phyloP scores from a whole-genome alignment of 805 yeast species.

The Lachancea fermentati region DNA sequence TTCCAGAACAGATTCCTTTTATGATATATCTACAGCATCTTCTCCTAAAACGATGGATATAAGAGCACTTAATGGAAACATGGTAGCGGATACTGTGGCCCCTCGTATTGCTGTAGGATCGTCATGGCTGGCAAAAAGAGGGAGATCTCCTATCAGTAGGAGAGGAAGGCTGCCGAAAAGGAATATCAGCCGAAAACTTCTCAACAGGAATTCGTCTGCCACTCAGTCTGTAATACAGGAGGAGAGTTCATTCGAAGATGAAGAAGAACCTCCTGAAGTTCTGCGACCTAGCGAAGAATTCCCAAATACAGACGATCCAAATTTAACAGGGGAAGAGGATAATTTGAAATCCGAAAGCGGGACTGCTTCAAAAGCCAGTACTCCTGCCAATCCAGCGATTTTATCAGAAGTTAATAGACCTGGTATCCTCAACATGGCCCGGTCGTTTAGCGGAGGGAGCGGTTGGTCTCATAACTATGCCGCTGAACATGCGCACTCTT shows the following conservation, averaged over 20 bases:
- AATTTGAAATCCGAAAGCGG: slow-evolving; percentile 1
- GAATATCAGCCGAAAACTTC: slow-evolving; percentile 18
- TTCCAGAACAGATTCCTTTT: slow-evolving; percentile 37
- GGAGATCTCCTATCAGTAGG: slow-evolving; percentile 26
- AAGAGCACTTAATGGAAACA: slow-evolving; percentile 13
- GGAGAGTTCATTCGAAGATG: slow-evolving; percentile 24
- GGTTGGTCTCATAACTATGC: slow-evolving; percentile 17
- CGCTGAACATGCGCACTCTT: slow-evolving; percentile 1
- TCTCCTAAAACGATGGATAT: slow-evolving; percentile 19
- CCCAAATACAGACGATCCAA: background rate
- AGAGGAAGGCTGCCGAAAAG: slow-evolving; percentile 12
- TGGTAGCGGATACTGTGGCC: slow-evolving; percentile 8
- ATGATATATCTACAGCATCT: slow-evolving; percentile 35
- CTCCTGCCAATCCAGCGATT: slow-evolving; percentile 1
- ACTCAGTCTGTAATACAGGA: slow-evolving; percentile 30
- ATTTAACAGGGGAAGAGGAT: background rate
- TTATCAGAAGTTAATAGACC: slow-evolving; percentile 6
- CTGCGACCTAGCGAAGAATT: slow-evolving; percentile 1
- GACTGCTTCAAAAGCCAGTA: slow-evolving; percentile 7
- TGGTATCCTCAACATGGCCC: slow-evolving; percentile 2
- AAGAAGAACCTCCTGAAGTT: slow-evolving; percentile 12
- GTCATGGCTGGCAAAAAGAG: slow-evolving; percentile 17
- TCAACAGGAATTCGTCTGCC: slow-evolving; percentile 15
- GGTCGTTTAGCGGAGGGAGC: slow-evolving; percentile 18
- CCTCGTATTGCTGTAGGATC: slow-evolving; percentile 7